Evolutionary conservation across 2,329 filamentous ascomycete genomes (phyloP).

Genomic region (Coniella vitis): DNA sequence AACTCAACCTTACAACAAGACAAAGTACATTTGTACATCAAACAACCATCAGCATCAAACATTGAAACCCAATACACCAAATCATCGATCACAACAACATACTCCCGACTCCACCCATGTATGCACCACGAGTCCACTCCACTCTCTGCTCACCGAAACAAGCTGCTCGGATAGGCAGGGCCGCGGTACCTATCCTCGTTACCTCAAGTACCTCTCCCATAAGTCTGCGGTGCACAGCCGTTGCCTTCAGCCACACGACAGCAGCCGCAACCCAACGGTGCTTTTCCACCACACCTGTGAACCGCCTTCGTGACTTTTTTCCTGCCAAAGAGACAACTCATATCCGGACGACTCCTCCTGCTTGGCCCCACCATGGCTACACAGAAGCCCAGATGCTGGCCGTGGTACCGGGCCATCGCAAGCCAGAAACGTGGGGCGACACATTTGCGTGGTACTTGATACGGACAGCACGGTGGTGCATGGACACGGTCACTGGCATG

Average conservation of each 20-base stretch:
- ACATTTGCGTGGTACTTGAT: constrained; percentile 72
- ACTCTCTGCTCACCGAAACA: constrained; percentile 24
- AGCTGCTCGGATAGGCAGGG: constrained; percentile 21
- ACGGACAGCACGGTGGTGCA: constrained; percentile 66
- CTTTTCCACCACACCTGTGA: constrained; percentile 44
- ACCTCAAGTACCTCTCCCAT: constrained; percentile 12
- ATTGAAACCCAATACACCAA: not conserved
- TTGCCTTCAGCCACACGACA: constrained; percentile 19
- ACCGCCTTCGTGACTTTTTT: constrained; percentile 53
- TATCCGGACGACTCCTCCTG: constrained; percentile 56
- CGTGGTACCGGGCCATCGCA: constrained; percentile 70
- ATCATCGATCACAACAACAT: not conserved
- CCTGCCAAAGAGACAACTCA: constrained; percentile 52
- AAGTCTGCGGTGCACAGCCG: constrained; percentile 22
- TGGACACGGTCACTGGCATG: constrained; percentile 74
- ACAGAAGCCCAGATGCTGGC: constrained; percentile 71
- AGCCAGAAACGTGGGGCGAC: constrained; percentile 67
- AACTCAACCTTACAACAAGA: not conserved
- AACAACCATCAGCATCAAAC: too few relatives aligned
- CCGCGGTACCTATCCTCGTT: constrained; percentile 16
- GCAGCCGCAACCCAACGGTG: constrained; percentile 23
- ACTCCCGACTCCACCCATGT: constrained; percentile 20
- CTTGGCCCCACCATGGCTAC: constrained; percentile 69
- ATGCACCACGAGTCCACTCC: constrained; percentile 21
- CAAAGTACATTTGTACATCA: too few relatives aligned